Base-by-base conservation (phyloP, 2,329 filamentous ascomycete species). In the Fusarium irregulare region DNA sequence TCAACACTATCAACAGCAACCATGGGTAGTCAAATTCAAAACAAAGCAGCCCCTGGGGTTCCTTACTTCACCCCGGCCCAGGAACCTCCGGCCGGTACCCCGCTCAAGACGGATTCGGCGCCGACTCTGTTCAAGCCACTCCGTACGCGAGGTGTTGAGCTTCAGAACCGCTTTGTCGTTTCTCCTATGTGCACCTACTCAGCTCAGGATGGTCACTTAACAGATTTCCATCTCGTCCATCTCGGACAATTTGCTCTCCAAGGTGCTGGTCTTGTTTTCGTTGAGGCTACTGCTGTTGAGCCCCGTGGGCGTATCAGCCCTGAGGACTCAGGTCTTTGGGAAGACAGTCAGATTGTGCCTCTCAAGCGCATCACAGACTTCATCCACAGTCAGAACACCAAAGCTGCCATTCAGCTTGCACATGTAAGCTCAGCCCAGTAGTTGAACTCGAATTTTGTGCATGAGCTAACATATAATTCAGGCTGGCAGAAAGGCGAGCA, bases 251-350 rank as follows among this genome's bases (percentile, higher is more conserved):
- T 94, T 72, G 87, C 93, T 23, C 85, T 91, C 62, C 89, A 91
- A 59, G 94, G 94, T 14, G 90, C 92, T 0, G 92, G 88, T 3
- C 83, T 97, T 20, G 83, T 91, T 50, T 88, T 94, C 64, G 84
- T 94, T 60, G 94, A 97, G 82, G 93, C 94, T 27, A 94, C 92
- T 1, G 84, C 89, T 32, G 92, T 97, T 1, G 84, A 88, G 12
- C 81, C 92, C 8, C 89, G 94, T 72, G 94, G 94, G 28, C 88
- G 94, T 58, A 97, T 97, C 82, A 92, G 92, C 1, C 93, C 93
- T 2, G 85, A 94, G 78, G 92, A 95, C 77, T 81, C 83, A 14
- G 93, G 94, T 1, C 81, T 98, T 10, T 98, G 94, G 94, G 85
- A 91, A 67, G 94, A 97, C 78, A 89, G 86, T 34, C 94, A 98